Evolutionary conservation across 129 eudicot species (phyloP).

Genomic region (Oenanthe sinensis): DNA sequence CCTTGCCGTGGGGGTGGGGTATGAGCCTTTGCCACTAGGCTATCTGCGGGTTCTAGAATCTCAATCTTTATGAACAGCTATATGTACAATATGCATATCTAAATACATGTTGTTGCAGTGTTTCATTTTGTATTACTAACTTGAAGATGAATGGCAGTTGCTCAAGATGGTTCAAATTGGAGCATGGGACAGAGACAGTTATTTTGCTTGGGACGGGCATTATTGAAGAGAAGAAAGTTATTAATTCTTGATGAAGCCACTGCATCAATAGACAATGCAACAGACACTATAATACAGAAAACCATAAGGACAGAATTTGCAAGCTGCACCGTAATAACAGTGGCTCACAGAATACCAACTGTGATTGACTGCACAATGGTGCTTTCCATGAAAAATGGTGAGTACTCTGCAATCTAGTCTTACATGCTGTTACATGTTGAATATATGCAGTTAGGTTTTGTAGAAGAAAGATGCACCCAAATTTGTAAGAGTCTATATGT

Average conservation of each 20-base stretch:
- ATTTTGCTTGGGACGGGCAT: conserved; percentile 66
- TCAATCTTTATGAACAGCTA: neutral
- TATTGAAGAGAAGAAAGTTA: conserved; percentile 49
- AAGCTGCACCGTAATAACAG: conserved; percentile 57
- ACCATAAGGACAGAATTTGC: conserved; percentile 46
- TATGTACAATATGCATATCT: neutral
- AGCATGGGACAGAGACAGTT: conserved; percentile 72
- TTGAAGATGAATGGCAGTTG: conserved; percentile 20
- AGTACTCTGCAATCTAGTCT: no score
- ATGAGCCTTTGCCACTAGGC: neutral
- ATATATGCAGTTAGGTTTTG: no score
- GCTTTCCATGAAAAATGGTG: conserved; percentile 56
- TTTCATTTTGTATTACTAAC: neutral
- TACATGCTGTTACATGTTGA: no score
- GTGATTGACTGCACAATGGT: conserved; percentile 66
- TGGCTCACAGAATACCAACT: conserved; percentile 73
- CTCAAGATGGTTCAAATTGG: conserved; percentile 74
- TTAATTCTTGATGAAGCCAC: conserved; percentile 82
- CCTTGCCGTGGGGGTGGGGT: neutral
- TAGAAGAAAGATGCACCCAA: no score
- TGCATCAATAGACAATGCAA: conserved; percentile 70
- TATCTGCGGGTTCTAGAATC: neutral
- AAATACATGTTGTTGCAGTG: neutral
- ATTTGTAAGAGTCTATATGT: no score
- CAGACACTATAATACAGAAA: conserved; percentile 47